Conservation (phyloP, 495 filamentous ascomycete genomes). For the Xylaria curta region DNA sequence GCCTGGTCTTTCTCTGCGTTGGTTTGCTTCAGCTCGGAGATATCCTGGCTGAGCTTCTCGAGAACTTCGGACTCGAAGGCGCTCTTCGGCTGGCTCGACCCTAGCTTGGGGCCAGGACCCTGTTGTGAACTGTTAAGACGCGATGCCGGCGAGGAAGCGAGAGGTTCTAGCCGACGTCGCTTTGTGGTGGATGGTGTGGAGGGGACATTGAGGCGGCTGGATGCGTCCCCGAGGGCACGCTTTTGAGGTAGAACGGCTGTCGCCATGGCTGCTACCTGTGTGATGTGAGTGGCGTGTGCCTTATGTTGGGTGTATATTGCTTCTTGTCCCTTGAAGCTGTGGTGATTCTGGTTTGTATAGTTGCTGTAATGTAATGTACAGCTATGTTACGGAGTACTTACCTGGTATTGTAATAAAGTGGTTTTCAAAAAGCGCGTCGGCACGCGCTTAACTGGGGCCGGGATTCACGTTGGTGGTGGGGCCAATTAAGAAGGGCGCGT, state of each 20-base stretch:
- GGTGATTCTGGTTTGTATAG: conserved; percentile 6
- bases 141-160: conserved; percentile 57
- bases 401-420: conserved; percentile 32
- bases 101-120: conserved; percentile 63
- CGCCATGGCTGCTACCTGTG: conserved; percentile 44
- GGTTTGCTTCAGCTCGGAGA: conserved; percentile 77
- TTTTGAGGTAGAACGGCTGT: conserved; percentile 58
- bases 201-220: conserved; percentile 55
- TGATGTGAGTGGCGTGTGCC: not conserved
- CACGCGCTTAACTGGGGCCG: conserved; percentile 25
- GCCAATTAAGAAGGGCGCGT: conserved; percentile 31
- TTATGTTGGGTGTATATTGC: conserved; percentile 6
- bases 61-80: conserved; percentile 92
- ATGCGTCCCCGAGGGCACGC: conserved; percentile 57
- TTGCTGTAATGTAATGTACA: conserved; percentile 1
- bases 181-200: conserved; percentile 58
- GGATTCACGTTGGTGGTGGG: conserved; percentile 29
- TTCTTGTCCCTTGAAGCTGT: not conserved
- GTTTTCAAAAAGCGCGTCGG: conserved; percentile 38
- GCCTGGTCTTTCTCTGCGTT: conserved; percentile 94
- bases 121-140: conserved; percentile 66
- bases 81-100: conserved; percentile 86
- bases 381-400: not conserved
- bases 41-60: conserved; percentile 93
- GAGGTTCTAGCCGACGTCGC: conserved; percentile 76